Evolutionary conservation across 345 rosid species (phyloP).

Genomic region (Dovyalis caffra): DNA sequence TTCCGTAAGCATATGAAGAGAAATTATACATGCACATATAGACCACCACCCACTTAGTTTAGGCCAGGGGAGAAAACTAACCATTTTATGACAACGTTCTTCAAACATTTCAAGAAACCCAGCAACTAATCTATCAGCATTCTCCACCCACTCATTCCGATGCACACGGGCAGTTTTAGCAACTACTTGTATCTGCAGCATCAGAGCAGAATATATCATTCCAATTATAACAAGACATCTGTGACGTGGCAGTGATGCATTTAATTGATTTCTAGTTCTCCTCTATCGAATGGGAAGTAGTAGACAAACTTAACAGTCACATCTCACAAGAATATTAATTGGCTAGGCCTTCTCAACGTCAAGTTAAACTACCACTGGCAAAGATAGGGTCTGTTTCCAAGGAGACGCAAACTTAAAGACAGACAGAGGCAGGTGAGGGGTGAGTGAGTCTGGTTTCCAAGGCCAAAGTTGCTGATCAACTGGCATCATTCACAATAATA

Average conservation of each 20-base stretch:
- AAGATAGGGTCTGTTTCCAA: neutral
- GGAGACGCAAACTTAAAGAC: neutral
- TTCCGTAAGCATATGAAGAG: conserved; percentile 4
- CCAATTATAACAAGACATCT: neutral
- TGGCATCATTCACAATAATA: no score
- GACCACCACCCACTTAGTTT: neutral
- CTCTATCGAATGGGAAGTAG: neutral
- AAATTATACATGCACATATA: neutral
- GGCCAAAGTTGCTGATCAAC: neutral
- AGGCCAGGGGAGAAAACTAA: neutral
- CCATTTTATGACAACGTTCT: conserved; percentile 74
- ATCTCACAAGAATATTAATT: neutral
- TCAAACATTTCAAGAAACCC: conserved; percentile 76
- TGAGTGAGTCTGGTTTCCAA: neutral
- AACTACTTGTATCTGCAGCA: conserved; percentile 56
- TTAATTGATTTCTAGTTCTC: neutral
- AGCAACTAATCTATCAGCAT: conserved; percentile 62
- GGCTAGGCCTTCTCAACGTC: neutral
- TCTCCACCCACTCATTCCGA: conserved; percentile 60
- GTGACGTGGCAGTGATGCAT: neutral
- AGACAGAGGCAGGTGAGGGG: neutral
- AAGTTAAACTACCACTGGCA: no score
- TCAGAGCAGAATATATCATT: neutral
- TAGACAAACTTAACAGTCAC: neutral
- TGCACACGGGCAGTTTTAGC: conserved; percentile 61